Conservation (phyloP, 352 stramenopile species). For the Globisporangium cylindrosporum region DNA sequence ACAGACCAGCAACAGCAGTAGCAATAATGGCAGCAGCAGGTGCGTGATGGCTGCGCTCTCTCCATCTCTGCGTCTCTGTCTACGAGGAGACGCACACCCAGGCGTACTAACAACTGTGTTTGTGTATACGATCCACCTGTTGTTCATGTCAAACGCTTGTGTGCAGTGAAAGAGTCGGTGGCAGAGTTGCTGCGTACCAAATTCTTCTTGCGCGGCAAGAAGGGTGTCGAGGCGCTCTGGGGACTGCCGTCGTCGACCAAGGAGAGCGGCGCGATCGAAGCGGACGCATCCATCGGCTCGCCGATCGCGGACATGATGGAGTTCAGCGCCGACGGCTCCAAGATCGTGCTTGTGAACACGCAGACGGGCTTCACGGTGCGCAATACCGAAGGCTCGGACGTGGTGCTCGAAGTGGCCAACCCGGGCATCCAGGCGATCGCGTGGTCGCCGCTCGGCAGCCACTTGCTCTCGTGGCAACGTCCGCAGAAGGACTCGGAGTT, state of each 20-base stretch:
- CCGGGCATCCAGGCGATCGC: conserved; percentile 70
- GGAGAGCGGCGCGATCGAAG: conserved; percentile 45
- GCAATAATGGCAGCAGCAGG: neutral
- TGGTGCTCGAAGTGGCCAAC: conserved; percentile 63
- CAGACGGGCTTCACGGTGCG: conserved; percentile 65
- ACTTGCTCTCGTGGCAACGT: conserved; percentile 88
- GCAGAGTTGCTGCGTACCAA: conserved; percentile 58
- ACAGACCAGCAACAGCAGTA: neutral
- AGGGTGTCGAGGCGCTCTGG: conserved; percentile 75
- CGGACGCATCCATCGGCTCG: conserved; percentile 46
- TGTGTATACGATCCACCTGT: neutral
- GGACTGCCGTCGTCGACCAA: conserved; percentile 56
- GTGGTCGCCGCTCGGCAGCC: conserved; percentile 80
- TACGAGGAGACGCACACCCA: neutral
- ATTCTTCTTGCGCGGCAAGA: conserved; percentile 80
- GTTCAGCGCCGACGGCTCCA: conserved; percentile 65
- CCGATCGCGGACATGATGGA: conserved; percentile 64
- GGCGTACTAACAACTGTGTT: neutral
- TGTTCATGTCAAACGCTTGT: neutral
- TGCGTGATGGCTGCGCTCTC: neutral
- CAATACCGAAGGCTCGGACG: conserved; percentile 56
- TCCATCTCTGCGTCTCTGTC: neutral
- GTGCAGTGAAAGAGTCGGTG: conserved; percentile 12
- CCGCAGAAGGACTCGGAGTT: conserved; percentile 64
- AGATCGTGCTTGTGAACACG: conserved; percentile 62